Evolutionary conservation across 495 filamentous ascomycete genomes (phyloP).

Genomic region (Bacidia gigantensis): DNA sequence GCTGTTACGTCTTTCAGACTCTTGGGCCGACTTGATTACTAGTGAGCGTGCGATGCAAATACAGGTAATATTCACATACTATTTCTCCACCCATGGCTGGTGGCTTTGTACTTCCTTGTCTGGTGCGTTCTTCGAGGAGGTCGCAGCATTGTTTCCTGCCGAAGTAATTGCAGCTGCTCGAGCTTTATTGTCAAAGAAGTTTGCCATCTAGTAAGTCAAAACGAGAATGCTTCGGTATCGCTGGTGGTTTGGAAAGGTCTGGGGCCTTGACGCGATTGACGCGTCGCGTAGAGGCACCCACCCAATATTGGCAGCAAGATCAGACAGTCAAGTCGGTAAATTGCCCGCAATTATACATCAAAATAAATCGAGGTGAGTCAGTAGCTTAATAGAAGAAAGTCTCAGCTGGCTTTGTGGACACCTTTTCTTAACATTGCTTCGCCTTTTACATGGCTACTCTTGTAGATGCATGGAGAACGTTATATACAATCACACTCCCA

Average conservation of each 20-base stretch:
- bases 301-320: background rate
- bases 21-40: conserved; percentile 62
- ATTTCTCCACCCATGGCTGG: conserved; percentile 99
- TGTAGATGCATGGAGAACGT: conserved; percentile 3
- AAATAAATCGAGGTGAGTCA: too few relatives aligned
- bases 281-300: background rate
- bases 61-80: conserved; percentile 40
- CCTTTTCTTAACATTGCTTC: background rate
- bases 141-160: conserved; percentile 25
- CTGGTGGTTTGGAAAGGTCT: too few relatives aligned
- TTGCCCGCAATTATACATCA: too few relatives aligned
- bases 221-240: too few relatives aligned
- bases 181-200: conserved; percentile 91
- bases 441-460: background rate
- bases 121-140: conserved; percentile 37
- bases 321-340: background rate
- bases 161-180: conserved; percentile 65
- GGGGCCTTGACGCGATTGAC: background rate
- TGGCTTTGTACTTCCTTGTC: conserved; percentile 50
- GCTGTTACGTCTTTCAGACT: conserved; percentile 88
- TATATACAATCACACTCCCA: conserved; percentile 12
- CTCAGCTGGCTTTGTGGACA: too few relatives aligned
- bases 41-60: conserved; percentile 9
- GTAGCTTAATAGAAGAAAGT: too few relatives aligned
- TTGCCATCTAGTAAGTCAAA: too few relatives aligned